Evolutionary conservation across 805 yeast species (phyloP).

Genomic region (Spathaspora arborariae): DNA sequence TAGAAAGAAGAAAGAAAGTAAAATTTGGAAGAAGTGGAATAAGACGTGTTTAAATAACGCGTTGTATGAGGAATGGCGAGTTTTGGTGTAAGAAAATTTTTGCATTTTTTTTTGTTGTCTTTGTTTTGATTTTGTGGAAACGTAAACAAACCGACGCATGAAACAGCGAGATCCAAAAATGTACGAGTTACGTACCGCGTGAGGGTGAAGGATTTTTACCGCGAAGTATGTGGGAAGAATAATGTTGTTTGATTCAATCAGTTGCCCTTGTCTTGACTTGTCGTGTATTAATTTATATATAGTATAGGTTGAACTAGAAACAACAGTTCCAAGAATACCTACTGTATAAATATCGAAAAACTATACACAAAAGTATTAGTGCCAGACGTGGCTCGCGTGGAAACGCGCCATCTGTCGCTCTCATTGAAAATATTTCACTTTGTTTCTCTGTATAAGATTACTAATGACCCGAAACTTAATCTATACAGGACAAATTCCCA

Average conservation of each 20-base stretch:
- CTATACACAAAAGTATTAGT: no score
- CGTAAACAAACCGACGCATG: neutral
- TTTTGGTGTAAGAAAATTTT: neutral
- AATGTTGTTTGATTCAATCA: no score
- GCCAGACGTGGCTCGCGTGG: neutral
- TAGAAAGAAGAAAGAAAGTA: slow-evolving; percentile 3
- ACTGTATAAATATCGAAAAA: no score
- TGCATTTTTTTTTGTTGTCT: neutral
- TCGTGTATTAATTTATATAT: no score
- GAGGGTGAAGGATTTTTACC: no score
- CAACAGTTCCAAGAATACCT: no score
- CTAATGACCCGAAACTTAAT: neutral
- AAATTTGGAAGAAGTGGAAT: neutral
- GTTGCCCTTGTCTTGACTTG: no score
- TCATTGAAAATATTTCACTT: neutral
- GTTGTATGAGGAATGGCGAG: neutral
- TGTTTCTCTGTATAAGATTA: neutral
- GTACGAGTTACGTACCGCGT: neutral
- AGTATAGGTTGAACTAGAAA: no score
- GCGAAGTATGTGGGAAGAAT: no score
- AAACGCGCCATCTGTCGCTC: neutral
- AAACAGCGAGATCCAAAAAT: neutral
- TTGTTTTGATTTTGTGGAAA: neutral
- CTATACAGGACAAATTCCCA: neutral
- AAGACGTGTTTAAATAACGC: slow-evolving; percentile 4